Evolutionary conservation across 2,329 filamentous ascomycete genomes (phyloP).

Genomic region (Colletotrichum scovillei): DNA sequence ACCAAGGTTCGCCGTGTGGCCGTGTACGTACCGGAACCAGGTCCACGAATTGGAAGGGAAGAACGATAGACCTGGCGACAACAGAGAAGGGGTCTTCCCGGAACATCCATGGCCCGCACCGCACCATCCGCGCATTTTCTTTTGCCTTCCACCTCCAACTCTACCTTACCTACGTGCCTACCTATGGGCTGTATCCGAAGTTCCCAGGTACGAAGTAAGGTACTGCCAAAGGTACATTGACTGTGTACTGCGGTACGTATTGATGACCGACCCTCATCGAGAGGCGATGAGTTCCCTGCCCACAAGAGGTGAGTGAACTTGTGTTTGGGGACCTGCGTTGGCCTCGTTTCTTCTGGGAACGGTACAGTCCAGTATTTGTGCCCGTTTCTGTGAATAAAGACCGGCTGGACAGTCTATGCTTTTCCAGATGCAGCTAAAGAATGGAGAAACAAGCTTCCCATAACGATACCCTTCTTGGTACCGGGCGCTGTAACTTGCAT

Average conservation of each 20-base stretch:
- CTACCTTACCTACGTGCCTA: too few relatives aligned
- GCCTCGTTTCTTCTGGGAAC: neutral
- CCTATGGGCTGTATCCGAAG: neutral
- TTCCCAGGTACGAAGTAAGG: neutral
- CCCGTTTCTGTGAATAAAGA: neutral
- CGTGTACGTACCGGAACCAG: neutral
- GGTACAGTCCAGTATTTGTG: neutral
- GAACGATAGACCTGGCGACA: neutral
- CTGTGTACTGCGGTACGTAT: neutral
- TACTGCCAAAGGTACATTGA: neutral
- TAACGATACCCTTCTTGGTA: neutral
- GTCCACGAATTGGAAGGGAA: neutral
- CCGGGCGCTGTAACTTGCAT: neutral
- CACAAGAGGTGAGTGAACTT: neutral
- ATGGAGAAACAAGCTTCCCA: neutral
- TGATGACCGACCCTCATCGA: neutral
- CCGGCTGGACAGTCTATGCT: neutral
- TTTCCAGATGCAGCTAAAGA: neutral
- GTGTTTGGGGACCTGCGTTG: neutral
- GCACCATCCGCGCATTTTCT: neutral
- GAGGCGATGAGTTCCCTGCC: neutral
- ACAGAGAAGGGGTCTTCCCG: conserved; percentile 2
- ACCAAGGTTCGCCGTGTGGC: neutral
- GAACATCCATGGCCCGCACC: conserved; percentile 23
- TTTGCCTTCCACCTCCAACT: neutral